A percentile compares a stretch with the other conserved stretches of the same genome.
phyloP scores from a whole-genome alignment of 495 filamentous ascomycete genomes.

The Penicillium goetzii region DNA sequence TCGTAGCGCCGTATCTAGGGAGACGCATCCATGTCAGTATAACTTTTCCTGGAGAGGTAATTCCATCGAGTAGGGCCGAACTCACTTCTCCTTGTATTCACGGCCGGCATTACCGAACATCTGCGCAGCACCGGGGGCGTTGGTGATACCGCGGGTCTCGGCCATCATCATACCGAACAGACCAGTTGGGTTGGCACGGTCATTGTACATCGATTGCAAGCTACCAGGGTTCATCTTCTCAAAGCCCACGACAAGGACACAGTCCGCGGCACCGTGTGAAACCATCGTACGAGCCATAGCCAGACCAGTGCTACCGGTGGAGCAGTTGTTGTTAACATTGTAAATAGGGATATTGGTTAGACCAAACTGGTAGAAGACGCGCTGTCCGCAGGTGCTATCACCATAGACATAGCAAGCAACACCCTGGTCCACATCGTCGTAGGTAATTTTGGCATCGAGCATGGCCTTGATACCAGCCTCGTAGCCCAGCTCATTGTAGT shows the following conservation, averaged over 20 bases:
- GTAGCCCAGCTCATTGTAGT: conserved; percentile 75
- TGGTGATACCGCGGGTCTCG: conserved; percentile 74
- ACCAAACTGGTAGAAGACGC: conserved; percentile 98
- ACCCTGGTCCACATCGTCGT: conserved; percentile 94
- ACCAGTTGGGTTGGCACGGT: conserved; percentile 75
- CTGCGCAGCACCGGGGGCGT: conserved; percentile 84
- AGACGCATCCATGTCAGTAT: background rate
- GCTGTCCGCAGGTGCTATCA: conserved; percentile 92
- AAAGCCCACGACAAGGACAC: conserved; percentile 88
- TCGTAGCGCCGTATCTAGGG: conserved; percentile 73
- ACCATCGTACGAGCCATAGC: conserved; percentile 83
- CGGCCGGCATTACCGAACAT: conserved; percentile 94
- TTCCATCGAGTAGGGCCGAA: background rate
- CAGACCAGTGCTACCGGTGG: conserved; percentile 87
- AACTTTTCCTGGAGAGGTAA: no score
- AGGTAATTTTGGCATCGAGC: conserved; percentile 92
- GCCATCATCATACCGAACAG: conserved; percentile 78
- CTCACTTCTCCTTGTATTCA: conserved; percentile 94
- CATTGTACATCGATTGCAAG: conserved; percentile 77
- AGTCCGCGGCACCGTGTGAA: conserved; percentile 77
- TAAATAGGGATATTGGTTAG: conserved; percentile 95
- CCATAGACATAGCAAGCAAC: conserved; percentile 98
- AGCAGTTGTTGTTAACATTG: conserved; percentile 99
- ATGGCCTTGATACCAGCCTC: conserved; percentile 96
- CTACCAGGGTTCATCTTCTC: conserved; percentile 98